Conservation (phyloP, 306 rosid species). For the Fragaria vesca region DNA sequence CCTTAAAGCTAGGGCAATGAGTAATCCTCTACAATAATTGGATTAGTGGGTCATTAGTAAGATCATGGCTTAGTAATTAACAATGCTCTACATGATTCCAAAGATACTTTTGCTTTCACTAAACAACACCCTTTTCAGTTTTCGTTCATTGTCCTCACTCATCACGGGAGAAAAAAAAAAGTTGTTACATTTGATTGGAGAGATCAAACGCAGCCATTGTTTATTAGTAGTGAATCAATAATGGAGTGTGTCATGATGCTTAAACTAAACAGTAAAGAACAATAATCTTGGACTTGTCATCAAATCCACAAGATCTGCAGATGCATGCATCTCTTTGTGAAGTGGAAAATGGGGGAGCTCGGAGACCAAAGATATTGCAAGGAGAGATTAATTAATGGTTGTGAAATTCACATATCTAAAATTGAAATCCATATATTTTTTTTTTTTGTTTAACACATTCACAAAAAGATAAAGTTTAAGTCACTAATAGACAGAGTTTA, state of each 20-base stretch:
- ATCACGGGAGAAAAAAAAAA: neutral
- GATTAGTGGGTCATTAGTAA: neutral
- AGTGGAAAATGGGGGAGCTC: neutral
- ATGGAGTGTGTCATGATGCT: slow-evolving; percentile 3
- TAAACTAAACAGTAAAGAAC: neutral
- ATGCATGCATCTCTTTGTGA: neutral
- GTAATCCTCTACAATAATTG: neutral
- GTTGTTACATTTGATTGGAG: neutral
- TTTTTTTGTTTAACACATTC: too few species aligned
- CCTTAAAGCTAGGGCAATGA: neutral
- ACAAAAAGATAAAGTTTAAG: too few species aligned
- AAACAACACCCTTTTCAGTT: neutral
- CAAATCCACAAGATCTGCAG: neutral
- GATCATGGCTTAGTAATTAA: neutral
- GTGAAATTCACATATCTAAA: too few species aligned
- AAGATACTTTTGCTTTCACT: neutral
- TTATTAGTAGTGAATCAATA: neutral
- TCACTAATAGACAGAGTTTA: too few species aligned
- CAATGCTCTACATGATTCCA: neutral
- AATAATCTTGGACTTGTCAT: neutral
- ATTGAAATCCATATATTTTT: too few species aligned
- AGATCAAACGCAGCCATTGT: neutral
- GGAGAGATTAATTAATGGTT: neutral
- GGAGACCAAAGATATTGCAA: too few species aligned
- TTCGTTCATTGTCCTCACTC: neutral